Evolutionary conservation across 805 yeast genomes (phyloP).

Genomic region (Jamesozyma spencerorum): DNA sequence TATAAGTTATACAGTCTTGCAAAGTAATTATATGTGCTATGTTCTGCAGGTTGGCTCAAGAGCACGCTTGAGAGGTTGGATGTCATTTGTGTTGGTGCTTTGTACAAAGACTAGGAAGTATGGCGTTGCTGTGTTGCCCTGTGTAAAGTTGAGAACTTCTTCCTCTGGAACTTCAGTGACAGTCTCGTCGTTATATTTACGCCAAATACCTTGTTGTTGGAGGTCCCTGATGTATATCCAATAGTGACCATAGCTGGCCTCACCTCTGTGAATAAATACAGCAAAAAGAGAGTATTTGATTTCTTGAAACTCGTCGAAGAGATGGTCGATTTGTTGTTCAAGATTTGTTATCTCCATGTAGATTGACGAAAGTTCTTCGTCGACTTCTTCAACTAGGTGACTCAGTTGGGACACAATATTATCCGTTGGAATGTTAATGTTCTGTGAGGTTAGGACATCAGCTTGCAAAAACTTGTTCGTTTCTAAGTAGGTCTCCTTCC

Average conservation of each 20-base stretch:
- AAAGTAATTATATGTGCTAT: too few relatives aligned
- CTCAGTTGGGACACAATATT: slow-evolving; percentile 28
- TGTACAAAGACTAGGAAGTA: slow-evolving; percentile 80
- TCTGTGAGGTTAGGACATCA: slow-evolving; percentile 31
- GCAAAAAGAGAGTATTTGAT: slow-evolving; percentile 82
- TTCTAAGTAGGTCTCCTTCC: slow-evolving; percentile 44
- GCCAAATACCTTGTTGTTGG: slow-evolving; percentile 47
- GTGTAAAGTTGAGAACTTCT: slow-evolving; percentile 58
- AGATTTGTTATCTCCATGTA: slow-evolving; percentile 37
- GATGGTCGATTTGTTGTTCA: slow-evolving; percentile 42
- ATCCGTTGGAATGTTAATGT: slow-evolving; percentile 29
- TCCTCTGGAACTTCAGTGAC: slow-evolving; percentile 66
- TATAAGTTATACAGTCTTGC: neutral
- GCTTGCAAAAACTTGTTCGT: slow-evolving; percentile 49
- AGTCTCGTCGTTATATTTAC: slow-evolving; percentile 91
- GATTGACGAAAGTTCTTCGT: slow-evolving; percentile 36
- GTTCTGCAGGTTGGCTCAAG: too few relatives aligned
- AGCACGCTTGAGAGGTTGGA: slow-evolving; percentile 58
- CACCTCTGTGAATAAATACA: slow-evolving; percentile 89
- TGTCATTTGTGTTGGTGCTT: slow-evolving; percentile 45
- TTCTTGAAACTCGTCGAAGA: slow-evolving; percentile 50
- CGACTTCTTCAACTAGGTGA: slow-evolving; percentile 38
- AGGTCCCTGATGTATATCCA: slow-evolving; percentile 90
- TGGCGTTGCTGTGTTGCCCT: slow-evolving; percentile 83
- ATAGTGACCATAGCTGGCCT: slow-evolving; percentile 93